A percentile compares a stretch with the other conserved stretches of the same genome.
phyloP scores from a whole-genome alignment of 2,329 filamentous ascomycete genomes.

The Lachnellula suecica region DNA sequence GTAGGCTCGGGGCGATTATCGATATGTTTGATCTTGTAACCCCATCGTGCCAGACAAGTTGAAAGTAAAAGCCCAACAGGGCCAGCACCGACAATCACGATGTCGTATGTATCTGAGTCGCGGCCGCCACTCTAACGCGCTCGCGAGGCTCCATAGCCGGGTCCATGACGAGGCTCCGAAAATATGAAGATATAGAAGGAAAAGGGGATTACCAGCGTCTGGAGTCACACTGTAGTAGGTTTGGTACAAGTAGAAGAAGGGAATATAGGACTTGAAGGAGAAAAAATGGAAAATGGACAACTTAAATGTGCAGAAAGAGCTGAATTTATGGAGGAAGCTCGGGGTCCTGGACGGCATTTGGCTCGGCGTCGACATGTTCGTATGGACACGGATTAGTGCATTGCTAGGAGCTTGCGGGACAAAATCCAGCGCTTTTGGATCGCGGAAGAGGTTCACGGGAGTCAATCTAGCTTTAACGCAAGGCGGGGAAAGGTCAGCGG shows the following conservation, averaged over 20 bases:
- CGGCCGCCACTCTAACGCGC: background rate
- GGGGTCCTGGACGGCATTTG: constrained; percentile 22
- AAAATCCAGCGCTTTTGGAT: constrained; percentile 2
- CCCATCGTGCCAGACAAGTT: constrained; percentile 86
- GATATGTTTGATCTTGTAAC: constrained; percentile 93
- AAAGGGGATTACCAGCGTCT: too few species aligned
- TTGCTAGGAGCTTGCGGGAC: constrained; percentile 3
- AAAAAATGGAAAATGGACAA: background rate
- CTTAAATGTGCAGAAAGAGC: background rate
- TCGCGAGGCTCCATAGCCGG: background rate
- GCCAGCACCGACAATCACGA: constrained; percentile 84
- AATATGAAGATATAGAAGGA: background rate
- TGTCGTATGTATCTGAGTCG: constrained; percentile 50
- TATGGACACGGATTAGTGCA: constrained; percentile 8
- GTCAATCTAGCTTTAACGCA: constrained; percentile 4
- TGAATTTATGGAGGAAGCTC: constrained; percentile 12
- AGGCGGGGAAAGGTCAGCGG: constrained; percentile 15
- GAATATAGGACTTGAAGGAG: background rate
- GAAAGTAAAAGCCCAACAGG: constrained; percentile 87
- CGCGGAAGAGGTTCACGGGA: constrained; percentile 15
- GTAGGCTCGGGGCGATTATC: constrained; percentile 88
- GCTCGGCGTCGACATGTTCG: constrained; percentile 7
- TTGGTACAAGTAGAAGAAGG: background rate
- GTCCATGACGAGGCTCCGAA: background rate
- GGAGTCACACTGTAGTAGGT: background rate